A percentile compares a stretch with the other conserved stretches of the same genome.
phyloP scores from a whole-genome alignment of 352 stramenopile species.

The Globisporangium lucens region DNA sequence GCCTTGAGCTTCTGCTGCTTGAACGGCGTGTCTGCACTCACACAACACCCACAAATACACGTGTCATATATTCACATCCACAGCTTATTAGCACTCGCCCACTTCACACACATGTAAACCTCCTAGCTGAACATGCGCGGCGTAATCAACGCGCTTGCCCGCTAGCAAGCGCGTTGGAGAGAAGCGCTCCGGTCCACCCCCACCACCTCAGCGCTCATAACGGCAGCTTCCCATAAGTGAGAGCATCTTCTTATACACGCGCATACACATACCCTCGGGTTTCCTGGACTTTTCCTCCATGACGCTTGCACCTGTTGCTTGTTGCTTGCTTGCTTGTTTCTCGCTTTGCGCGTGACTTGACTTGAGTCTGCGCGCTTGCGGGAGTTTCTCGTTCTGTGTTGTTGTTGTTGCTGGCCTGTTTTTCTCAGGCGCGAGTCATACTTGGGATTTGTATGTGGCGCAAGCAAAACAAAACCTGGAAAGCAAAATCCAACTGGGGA shows the following conservation, averaged over 20 bases:
- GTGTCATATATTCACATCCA: no score
- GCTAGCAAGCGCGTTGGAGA: background rate
- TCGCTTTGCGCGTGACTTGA: constrained; percentile 5
- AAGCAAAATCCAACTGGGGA: background rate
- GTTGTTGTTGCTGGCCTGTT: constrained; percentile 3
- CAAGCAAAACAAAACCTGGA: background rate
- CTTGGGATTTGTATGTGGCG: constrained; percentile 8
- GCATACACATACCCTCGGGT: constrained; percentile 54
- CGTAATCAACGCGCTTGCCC: background rate
- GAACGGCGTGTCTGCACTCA: constrained; percentile 70
- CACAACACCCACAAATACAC: background rate
- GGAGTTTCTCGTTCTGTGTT: constrained; percentile 11
- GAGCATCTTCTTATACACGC: background rate
- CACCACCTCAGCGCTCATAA: background rate
- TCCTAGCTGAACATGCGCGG: background rate
- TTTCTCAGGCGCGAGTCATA: constrained; percentile 14
- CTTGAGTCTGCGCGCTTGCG: background rate
- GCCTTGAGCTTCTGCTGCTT: constrained; percentile 91
- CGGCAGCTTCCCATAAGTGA: background rate
- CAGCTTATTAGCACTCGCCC: no score
- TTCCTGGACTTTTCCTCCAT: constrained; percentile 88
- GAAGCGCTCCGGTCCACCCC: no score
- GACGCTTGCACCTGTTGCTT: constrained; percentile 17
- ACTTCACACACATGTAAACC: background rate
- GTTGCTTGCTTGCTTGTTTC: constrained; percentile 16